Evolutionary conservation across 2,329 filamentous ascomycete species (phyloP), one percentile per base, ranked within the genome.

Genomic region (Pestalotiopsis sp.): DNA sequence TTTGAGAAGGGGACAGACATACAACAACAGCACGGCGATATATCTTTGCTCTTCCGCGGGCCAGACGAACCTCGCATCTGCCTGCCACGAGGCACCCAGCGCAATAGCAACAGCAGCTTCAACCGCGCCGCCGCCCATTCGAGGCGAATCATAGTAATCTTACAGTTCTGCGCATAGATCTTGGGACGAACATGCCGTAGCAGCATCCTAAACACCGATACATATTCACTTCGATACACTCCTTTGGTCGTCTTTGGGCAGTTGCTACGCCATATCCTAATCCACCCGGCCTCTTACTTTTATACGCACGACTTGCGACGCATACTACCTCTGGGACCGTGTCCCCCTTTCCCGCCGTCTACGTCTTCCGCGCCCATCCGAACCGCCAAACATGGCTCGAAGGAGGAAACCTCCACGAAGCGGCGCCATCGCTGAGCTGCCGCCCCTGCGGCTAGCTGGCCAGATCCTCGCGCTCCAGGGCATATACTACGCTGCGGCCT

Each of bases 381-480:
- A 23, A 23, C 20, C 17, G 25, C 9, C 52, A 60, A 36, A 31
- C 17, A 36, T 90, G 88, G 78, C 87, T 57, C 86, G 87, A 69
- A 82, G 87, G 69, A 83, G 87, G 70, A 85, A 86, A 74, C 87
- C 88, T 66, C 88, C 87, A 65, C 86, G 88, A 75, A 81, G 88
- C 61, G 88, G 89, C 79, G 88, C 88, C 73, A 83, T 89, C 56
- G 81, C 86, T 66, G 88, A 90, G 73, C 84, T 90, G n/a, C 87
- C 86, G 12, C 89, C 89, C 11, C 81, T 89, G 71, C 86, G 85
- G 72, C 88, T 90, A 76, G 84, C 89, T 62, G 79, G 82, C 69
- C 89, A 91, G 79, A 90, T 91, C 75, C 83, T 84, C 57, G 81
- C 83, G 13, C 78, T 91, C 14, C 89, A 91, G 74, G 81, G 79